Conservation (phyloP, 1,139 yeast genomes). For the Magnusiomyces sp. region DNA sequence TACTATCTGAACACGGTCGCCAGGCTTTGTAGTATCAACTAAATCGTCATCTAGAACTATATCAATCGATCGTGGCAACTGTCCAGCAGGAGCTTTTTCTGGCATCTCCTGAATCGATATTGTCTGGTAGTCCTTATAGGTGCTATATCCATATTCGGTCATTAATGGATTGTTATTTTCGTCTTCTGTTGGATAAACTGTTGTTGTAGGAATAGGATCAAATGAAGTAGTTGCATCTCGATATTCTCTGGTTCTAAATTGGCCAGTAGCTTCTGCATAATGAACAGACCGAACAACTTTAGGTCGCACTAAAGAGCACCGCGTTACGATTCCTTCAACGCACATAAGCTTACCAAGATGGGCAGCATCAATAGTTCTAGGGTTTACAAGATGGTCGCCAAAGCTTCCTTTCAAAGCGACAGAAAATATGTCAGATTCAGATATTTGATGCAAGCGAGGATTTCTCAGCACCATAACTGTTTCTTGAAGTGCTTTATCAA, state of each 20-base stretch:
- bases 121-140: constrained; percentile 90
- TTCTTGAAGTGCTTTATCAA: constrained; percentile 79
- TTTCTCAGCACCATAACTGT: constrained; percentile 45
- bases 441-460: constrained; percentile 38
- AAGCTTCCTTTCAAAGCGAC: constrained; percentile 86
- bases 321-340: constrained; percentile 90
- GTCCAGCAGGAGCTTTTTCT: constrained; percentile 97
- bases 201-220: constrained; percentile 75
- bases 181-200: constrained; percentile 91
- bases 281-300: constrained; percentile 89
- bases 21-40: constrained; percentile 89
- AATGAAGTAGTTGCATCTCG: constrained; percentile 89
- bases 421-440: constrained; percentile 59
- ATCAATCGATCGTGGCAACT: constrained; percentile 87
- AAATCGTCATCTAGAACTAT: constrained; percentile 88
- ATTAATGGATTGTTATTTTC: constrained; percentile 78
- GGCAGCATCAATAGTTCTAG: constrained; percentile 73
- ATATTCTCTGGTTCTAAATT: constrained; percentile 86
- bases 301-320: constrained; percentile 89
- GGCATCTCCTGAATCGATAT: constrained; percentile 97
- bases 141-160: constrained; percentile 90
- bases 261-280: constrained; percentile 76
- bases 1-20: constrained; percentile 89
- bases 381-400: constrained; percentile 80
- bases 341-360: constrained; percentile 77